A percentile compares a stretch with the other conserved stretches of the same genome.
phyloP scores from a whole-genome alignment of 2,329 filamentous ascomycete genomes.

The Paraconiothyrium sp. region DNA sequence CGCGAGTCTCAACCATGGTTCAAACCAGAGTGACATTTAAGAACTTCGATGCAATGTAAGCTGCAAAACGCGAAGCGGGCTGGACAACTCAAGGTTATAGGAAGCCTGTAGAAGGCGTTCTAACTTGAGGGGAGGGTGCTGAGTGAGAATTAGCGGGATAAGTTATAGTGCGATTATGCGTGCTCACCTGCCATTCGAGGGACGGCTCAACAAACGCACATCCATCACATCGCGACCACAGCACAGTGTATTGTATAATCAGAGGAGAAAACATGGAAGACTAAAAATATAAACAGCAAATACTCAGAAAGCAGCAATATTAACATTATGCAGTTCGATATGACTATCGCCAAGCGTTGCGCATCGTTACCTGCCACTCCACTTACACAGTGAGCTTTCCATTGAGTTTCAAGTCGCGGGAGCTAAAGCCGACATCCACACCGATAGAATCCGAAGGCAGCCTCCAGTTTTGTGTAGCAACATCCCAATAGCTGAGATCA shows the following conservation, averaged over 20 bases:
- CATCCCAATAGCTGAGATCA: constrained; percentile 62
- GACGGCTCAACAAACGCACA: background rate
- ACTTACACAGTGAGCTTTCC: constrained; percentile 18
- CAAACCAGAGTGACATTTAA: background rate
- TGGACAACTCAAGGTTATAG: background rate
- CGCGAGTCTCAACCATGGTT: background rate
- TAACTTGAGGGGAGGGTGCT: background rate
- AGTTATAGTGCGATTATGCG: background rate
- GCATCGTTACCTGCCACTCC: background rate
- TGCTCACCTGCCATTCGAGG: background rate
- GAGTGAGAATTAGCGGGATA: background rate
- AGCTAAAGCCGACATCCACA: constrained; percentile 41
- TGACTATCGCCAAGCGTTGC: background rate
- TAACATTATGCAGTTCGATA: background rate
- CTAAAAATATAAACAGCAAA: too few species aligned
- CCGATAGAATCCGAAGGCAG: constrained; percentile 34
- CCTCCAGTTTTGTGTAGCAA: constrained; percentile 52
- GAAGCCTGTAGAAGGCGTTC: background rate
- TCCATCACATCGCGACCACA: background rate
- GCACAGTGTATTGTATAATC: too few species aligned
- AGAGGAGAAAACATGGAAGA: too few species aligned
- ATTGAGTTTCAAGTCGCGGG: constrained; percentile 29
- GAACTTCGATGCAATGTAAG: background rate
- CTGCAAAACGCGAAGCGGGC: background rate
- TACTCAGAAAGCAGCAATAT: background rate